Percentiles rank a stretch among this genome's conserved stretches.
Conservation (phyloP, 176 grass and related monocot species). For the Musa acuminata region DNA sequence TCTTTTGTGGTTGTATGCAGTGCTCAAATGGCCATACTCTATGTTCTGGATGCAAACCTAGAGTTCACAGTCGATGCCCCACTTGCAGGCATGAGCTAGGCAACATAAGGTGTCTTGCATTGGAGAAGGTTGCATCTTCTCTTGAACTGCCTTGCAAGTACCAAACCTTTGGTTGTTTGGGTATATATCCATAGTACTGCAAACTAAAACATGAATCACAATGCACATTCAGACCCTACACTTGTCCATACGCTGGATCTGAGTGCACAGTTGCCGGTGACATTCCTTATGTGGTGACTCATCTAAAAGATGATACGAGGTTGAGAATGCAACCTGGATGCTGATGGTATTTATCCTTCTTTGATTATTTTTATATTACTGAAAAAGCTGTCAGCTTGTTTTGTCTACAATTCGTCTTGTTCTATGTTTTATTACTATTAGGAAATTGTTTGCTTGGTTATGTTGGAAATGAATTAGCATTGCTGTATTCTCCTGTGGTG, state of each 20-base stretch:
- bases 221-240: constrained; percentile 7
- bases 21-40: constrained; percentile 17
- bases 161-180: constrained; percentile 5
- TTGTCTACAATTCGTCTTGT: too few species aligned
- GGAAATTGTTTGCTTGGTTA: too few species aligned
- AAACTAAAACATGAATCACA: constrained; percentile 18
- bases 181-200: constrained; percentile 14
- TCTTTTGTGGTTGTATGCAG: neutral
- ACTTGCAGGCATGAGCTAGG: constrained; percentile 14
- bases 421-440: too few species aligned
- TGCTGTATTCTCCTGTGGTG: too few species aligned
- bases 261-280: constrained; percentile 7
- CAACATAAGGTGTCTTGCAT: constrained; percentile 17
- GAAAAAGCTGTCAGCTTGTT: too few species aligned
- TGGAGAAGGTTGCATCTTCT: constrained; percentile 13
- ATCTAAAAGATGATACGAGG: constrained; percentile 14
- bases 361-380: neutral
- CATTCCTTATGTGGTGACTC: constrained; percentile 8
- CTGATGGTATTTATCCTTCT: constrained; percentile 1
- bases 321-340: constrained; percentile 22
- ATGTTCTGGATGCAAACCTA: constrained; percentile 17
- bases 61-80: constrained; percentile 16
- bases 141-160: constrained; percentile 17
- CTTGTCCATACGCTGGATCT: constrained; percentile 11
- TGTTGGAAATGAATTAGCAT: too few species aligned